Base-by-base conservation (phyloP, 148 eudicot genomes). In the Persicaria tinctoria region DNA sequence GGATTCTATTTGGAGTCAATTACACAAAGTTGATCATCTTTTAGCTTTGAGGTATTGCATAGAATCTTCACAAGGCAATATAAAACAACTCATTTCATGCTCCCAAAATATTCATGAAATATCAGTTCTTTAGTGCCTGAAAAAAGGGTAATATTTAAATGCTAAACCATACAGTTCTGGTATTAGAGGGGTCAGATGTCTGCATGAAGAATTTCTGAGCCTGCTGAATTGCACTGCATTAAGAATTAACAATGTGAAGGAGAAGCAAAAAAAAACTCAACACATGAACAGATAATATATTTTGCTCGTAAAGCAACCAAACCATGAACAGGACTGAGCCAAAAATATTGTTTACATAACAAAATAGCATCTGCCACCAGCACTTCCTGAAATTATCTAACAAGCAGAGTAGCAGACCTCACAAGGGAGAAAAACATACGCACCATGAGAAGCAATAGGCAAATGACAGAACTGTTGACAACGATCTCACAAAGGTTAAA, bases 371-470 rank as follows among this genome's bases (percentile, higher is more conserved):
- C 74, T 71, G 32, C 54, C n/a, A 32, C 38, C 41, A 17, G n/a
- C 74, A 71, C 4, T 71, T n/a, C 5, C 38, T 71, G 5, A 71
- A 5, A 47, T 71, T 14, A 50, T 48, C 14, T 53, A 45, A 53
- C 20, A 46, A 57, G 45, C 32, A n/a, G n/a, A n/a, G n/a, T n/a
- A n/a, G n/a, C n/a, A 49, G 12, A 46, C 7, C 18, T 50, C 32
- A 62, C 10, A 51, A 46, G 27, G 53, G 12, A 50, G 49, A 64
- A 72, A 63, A 66, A 66, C 38, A 76, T 23, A 23, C 80, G 63
- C 17, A 90, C 99, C 97, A 85, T 78, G 97, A 95, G 53, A 95
- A 73, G 80, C 91, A 92, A 76, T 86, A 88, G 74, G 99, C 94
- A 76, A 89, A 81, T 41, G 97, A 87, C 79, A 95, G 78, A 72